A percentile compares a stretch with the other conserved stretches of the same genome.
These are phyloP conservation scores for Chalciporus pseudorubinellus DNA, from an alignment of 768 basidiomycete species.

Conservation along the genomic window DNA sequence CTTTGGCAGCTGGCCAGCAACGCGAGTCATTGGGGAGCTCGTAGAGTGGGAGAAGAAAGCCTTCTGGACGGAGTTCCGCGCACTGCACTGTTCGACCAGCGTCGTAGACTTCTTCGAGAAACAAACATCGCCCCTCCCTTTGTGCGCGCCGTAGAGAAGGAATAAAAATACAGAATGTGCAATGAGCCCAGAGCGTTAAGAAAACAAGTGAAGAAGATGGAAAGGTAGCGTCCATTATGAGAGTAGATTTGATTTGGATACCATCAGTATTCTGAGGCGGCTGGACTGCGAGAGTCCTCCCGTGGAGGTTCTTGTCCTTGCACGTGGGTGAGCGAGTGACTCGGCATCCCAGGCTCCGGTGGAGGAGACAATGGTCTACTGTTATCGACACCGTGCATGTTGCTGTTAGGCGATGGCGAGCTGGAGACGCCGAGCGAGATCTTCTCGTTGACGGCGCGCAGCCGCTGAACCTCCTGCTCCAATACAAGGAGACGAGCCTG, in stretches of 20 bases:
- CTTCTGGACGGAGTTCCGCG: conserved; percentile 25
- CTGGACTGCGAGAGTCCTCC: conserved; percentile 54
- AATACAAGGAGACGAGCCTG: conserved; percentile 62
- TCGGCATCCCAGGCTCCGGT: conserved; percentile 48
- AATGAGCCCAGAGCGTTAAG: conserved; percentile 32
- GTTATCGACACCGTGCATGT: conserved; percentile 39
- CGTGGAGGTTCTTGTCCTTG: conserved; percentile 60
- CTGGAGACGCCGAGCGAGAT: conserved; percentile 64
- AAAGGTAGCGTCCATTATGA: conserved; percentile 30
- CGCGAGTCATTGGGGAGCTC: conserved; percentile 36
- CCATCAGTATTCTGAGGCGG: conserved; percentile 30
- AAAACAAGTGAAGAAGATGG: conserved; percentile 34
- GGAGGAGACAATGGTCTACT: conserved; percentile 63
- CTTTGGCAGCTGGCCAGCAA: conserved; percentile 35
- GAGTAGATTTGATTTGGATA: conserved; percentile 16
- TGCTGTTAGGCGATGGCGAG: conserved; percentile 54
- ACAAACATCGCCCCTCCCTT: conserved; percentile 19
- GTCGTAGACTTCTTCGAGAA: conserved; percentile 21
- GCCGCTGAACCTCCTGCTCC: conserved; percentile 67
- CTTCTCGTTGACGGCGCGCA: conserved; percentile 79
- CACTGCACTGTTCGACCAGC: conserved; percentile 37
- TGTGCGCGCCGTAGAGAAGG: conserved; percentile 23
- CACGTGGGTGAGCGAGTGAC: conserved; percentile 53
- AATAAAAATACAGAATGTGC: conserved; percentile 35
- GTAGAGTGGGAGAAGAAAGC: conserved; percentile 15